Conservation (phyloP, 2,329 filamentous ascomycete genomes). For the Aureobasidium pullulans region DNA sequence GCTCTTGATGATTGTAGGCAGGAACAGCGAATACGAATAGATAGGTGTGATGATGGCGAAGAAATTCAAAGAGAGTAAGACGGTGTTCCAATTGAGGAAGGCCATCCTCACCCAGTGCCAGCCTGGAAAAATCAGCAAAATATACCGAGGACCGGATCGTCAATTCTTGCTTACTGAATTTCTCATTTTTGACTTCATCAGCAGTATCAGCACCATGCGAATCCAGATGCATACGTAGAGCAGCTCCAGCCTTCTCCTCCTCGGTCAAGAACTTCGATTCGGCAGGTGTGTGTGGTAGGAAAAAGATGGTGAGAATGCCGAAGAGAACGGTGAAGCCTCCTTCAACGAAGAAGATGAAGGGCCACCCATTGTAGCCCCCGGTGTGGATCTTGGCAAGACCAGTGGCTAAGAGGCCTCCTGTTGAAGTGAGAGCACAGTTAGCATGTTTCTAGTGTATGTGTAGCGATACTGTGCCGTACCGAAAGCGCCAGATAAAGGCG, state of each 20-base stretch:
- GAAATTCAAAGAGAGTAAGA: constrained; percentile 19
- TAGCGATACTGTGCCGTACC: constrained; percentile 17
- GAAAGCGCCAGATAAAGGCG: constrained; percentile 29
- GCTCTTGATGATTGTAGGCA: constrained; percentile 38
- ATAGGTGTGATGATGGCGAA: constrained; percentile 24
- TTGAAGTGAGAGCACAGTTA: no score
- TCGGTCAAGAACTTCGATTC: constrained; percentile 33
- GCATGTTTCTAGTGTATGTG: no score
- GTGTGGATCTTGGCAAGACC: constrained; percentile 34
- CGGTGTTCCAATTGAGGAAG: constrained; percentile 21
- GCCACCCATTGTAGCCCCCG: constrained; percentile 33
- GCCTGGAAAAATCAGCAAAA: not conserved
- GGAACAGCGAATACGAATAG: constrained; percentile 40
- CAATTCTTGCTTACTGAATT: constrained; percentile 9
- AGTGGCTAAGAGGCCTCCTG: constrained; percentile 32
- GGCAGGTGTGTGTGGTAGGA: constrained; percentile 45
- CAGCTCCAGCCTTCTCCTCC: constrained; percentile 21
- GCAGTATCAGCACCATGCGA: constrained; percentile 17
- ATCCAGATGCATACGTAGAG: constrained; percentile 24
- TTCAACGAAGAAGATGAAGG: constrained; percentile 39
- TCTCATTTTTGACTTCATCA: constrained; percentile 18
- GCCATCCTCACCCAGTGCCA: constrained; percentile 21
- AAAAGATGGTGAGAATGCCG: constrained; percentile 48
- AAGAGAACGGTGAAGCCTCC: constrained; percentile 52
- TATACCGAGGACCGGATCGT: not conserved